Percentiles rank a stretch among this genome's conserved stretches.
Conservation (phyloP, 768 basidiomycete genomes). For the Leccinum fibrillosum region DNA sequence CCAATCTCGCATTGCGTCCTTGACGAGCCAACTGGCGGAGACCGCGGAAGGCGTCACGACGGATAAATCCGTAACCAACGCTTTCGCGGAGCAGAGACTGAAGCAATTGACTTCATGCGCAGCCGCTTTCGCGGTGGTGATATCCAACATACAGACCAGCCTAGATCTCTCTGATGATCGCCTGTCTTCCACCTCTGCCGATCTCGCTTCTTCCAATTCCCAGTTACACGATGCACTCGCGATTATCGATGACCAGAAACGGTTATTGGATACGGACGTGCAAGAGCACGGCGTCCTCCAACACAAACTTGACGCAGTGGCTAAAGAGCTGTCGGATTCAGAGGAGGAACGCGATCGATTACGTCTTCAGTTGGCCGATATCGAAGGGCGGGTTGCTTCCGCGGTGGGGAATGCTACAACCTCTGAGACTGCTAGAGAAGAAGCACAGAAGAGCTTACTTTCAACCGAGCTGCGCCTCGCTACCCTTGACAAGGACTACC, state of each 20-base stretch:
- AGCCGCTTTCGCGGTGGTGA: constrained; percentile 37
- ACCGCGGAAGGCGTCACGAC: constrained; percentile 16
- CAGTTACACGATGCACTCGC: constrained; percentile 14
- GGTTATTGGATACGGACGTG: constrained; percentile 13
- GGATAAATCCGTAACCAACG: constrained; percentile 1
- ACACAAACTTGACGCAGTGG: constrained; percentile 31
- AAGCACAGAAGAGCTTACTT: constrained; percentile 30
- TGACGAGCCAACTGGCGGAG: constrained; percentile 24
- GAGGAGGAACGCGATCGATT: constrained; percentile 18
- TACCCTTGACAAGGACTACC: constrained; percentile 45
- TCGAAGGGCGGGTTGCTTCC: constrained; percentile 32
- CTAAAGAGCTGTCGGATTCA: constrained; percentile 36
- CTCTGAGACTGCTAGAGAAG: constrained; percentile 35
- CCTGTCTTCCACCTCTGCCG: constrained; percentile 7
- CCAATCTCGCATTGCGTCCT: constrained; percentile 45
- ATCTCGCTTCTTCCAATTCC: constrained; percentile 17
- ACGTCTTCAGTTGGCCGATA: constrained; percentile 33
- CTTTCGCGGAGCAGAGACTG: constrained; percentile 12
- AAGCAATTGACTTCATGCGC: constrained; percentile 33
- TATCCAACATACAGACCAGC: constrained; percentile 36
- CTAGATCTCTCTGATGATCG: constrained; percentile 20
- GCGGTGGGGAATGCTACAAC: constrained; percentile 32
- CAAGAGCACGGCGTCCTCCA: constrained; percentile 25
- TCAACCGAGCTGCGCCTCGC: constrained; percentile 39
- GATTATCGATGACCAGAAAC: constrained; percentile 20